Percentiles rank a stretch among this genome's conserved stretches.
Conservation (phyloP, 1,284 basidiomycete species). For the Sporisorium iseilematis-ciliati region DNA sequence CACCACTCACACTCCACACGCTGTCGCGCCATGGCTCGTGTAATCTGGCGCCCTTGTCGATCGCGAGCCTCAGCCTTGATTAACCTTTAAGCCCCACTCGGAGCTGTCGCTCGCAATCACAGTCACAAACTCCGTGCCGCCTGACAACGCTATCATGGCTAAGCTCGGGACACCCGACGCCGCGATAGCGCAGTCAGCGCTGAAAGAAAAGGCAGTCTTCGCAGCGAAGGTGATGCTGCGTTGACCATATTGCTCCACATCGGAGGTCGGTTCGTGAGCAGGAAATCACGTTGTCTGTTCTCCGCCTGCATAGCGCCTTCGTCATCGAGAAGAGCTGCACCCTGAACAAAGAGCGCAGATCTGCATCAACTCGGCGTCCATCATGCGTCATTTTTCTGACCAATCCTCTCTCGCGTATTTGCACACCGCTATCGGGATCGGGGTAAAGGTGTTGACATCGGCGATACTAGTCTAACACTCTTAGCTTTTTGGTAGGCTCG, state of each 20-base stretch:
- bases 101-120: background rate
- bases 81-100: background rate
- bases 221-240: no score
- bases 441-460: background rate
- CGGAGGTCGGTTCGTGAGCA: background rate
- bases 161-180: background rate
- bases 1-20: background rate
- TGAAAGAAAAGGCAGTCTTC: no score
- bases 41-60: constrained; percentile 31
- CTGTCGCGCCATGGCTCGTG: constrained; percentile 14
- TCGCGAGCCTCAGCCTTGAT: constrained; percentile 16
- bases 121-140: background rate
- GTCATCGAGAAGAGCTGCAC: constrained; percentile 19
- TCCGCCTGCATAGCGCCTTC: no score
- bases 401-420: constrained; percentile 28
- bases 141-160: no score
- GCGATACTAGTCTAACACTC: no score
- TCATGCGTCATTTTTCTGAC: constrained; percentile 20
- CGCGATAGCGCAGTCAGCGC: background rate
- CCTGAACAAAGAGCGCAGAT: constrained; percentile 13
- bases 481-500: no score
- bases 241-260: constrained; percentile 5
- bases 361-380: background rate
- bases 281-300: no score
- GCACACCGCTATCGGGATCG: background rate